Evolutionary conservation across 208 protist genomes (phyloP).

Genomic region (Vickermania ingenoplastis): DNA sequence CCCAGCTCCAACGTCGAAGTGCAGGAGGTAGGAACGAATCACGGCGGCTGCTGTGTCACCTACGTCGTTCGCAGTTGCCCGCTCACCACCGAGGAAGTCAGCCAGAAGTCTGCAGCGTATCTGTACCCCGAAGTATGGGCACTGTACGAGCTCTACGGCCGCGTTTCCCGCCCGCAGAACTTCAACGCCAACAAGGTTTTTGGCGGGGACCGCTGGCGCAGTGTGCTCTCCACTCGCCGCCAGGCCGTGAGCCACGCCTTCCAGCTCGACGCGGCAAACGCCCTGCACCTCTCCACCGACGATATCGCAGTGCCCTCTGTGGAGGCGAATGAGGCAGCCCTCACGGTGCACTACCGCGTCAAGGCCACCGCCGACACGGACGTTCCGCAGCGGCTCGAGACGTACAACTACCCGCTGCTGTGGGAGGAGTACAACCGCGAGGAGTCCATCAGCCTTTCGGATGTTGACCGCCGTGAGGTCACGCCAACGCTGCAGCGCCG

Average conservation of each 20-base stretch:
- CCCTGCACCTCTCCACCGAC: slow-evolving; percentile 12
- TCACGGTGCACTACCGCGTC: slow-evolving; percentile 24
- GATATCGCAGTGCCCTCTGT: slow-evolving; percentile 9
- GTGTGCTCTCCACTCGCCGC: slow-evolving; percentile 17
- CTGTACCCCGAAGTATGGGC: slow-evolving; percentile 1
- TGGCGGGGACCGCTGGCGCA: slow-evolving; percentile 26
- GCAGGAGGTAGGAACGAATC: background rate
- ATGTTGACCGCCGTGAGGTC: background rate
- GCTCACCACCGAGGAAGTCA: background rate
- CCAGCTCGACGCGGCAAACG: slow-evolving; percentile 23
- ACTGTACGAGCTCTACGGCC: slow-evolving; percentile 2
- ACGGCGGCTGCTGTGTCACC: background rate
- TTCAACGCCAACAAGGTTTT: slow-evolving; percentile 17
- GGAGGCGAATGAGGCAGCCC: slow-evolving; percentile 12
- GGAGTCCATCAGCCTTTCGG: background rate
- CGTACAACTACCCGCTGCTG: slow-evolving; percentile 25
- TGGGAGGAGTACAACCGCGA: slow-evolving; percentile 11
- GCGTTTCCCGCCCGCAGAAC: background rate
- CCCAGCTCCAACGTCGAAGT: background rate
- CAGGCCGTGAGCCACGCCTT: slow-evolving; percentile 27
- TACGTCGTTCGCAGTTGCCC: background rate
- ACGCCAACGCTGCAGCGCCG: slow-evolving; percentile 11
- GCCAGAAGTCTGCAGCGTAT: background rate
- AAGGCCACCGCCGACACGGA: slow-evolving; percentile 4
- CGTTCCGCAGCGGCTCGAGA: slow-evolving; percentile 2